Evolutionary conservation across 441 rosid genomes (phyloP), one percentile per base, ranked within the genome.

Genomic region (Jatropha multifida): DNA sequence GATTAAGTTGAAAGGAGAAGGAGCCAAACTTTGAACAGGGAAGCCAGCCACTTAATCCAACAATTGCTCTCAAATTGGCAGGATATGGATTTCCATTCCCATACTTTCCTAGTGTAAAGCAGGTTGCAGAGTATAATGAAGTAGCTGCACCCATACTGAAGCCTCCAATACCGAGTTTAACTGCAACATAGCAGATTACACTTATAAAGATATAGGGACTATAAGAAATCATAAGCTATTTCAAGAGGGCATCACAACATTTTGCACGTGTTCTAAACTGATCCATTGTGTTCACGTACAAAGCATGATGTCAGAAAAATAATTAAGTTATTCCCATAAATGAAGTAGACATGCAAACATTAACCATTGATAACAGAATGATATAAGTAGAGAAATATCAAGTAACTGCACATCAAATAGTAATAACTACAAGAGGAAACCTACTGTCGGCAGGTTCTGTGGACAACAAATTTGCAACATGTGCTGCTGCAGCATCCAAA

Each of bases 61-160:
- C 90, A 72, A 85, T 88, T 76, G 96, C 88, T 79, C 86, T 86
- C 80, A 96, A 71, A 65, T 86, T 90, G 76, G 91, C 84, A 70
- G 92, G 92, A 80, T 89, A 92, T 4, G 84, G 86, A 72, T 79
- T 89, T 81, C 93, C 93, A 77, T 90, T 87, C 80, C 86, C 92
- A 79, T 83, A 92, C 78, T 93, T 89, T 54, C 93, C 89, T 10
- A 75, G 82, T 62, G 89, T 80, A 78, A 83, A 92, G 88, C 97
- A 93, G 60, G 87, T 86, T 64, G 96, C 97, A 71, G 96, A 89
- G 80, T 93, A 93, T 20, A 95, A 84, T 51, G 98, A 76, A 54
- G 95, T 86, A 66, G 93, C 99, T 12, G 98, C 96, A 73, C 99
- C 99, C 99, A 95, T 95, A 80, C 98, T 95, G 90, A 95, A 95